Base-by-base conservation (phyloP, 2,329 filamentous ascomycete species). In the Beauveria sp. region DNA sequence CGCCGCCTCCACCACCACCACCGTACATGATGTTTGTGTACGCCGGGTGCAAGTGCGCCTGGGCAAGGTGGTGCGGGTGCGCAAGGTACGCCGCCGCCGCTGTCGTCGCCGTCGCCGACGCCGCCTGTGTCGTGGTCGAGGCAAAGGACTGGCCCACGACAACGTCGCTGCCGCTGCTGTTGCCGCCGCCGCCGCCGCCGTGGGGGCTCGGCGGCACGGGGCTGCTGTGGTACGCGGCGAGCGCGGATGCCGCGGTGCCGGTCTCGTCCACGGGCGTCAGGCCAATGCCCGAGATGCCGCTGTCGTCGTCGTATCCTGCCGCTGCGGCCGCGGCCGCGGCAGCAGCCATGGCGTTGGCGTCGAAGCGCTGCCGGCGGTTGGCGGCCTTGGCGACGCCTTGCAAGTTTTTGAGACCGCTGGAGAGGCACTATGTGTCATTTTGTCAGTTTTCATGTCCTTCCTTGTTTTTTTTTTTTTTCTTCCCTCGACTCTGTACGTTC, bases 331-430 rank as follows among this genome's bases (percentile, higher is more conserved):
- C 30, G 18, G 60, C 57, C 16, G 52, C 58, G 14, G 47, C 60
- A 14, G 40, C 56, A 3, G 58, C 54, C 55, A 46, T 59, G 53
- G 60, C 53, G 42, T 22, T 53, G 63, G 68, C 75, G 74, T 81
- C 81, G 67, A 83, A 75, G 63, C 83, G 84, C 76, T 86, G 86
- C 68, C 86, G 86, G 66, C 86, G 84, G 62, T 83, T 80, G 62
- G 83, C 85, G 61, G 86, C 82, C 64, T 89, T 84, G 65, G 86
- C 81, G 58, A 86, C 84, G 67, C 86, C 85, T 71, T 88, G 86
- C 62, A 95, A 81, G 73, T 90, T 92, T 77, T 92, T 93, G 68
- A 93, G 78, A 42, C 91, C 90, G 70, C 89, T 89, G 72, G 89
- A 86, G 86, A 95, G 90, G 75, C 89, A 91, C 90, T 93, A 66